A percentile compares a stretch with the other conserved stretches of the same genome.
phyloP scores from a whole-genome alignment of 257 asterid genomes.

The Rehmannia glutinosa region DNA sequence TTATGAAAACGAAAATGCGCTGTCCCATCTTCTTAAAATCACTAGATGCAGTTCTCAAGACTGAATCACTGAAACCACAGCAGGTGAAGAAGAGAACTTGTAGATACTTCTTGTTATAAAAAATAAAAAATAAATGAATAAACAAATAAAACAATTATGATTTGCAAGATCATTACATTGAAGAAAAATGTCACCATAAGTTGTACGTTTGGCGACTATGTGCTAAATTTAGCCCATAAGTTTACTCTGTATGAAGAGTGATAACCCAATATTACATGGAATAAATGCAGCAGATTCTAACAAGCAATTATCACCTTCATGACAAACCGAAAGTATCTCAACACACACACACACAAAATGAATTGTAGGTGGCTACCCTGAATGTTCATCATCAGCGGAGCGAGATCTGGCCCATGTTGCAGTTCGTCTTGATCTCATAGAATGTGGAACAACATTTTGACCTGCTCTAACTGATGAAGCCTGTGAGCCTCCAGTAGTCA shows the following conservation, averaged over 20 bases:
- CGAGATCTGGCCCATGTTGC: slow-evolving; percentile 75
- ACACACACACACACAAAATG: too few species aligned
- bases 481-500: slow-evolving; percentile 29
- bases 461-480: slow-evolving; percentile 39
- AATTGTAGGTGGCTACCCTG: slow-evolving; percentile 41
- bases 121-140: background rate
- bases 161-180: too few species aligned
- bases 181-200: too few species aligned
- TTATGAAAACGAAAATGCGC: slow-evolving; percentile 73
- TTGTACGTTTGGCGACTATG: too few species aligned
- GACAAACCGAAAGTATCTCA: too few species aligned
- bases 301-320: too few species aligned
- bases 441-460: slow-evolving; percentile 44
- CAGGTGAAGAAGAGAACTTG: background rate
- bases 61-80: slow-evolving; percentile 54
- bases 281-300: too few species aligned
- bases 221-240: too few species aligned
- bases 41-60: slow-evolving; percentile 34
- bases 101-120: background rate
- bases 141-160: background rate
- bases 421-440: slow-evolving; percentile 84
- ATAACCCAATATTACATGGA: too few species aligned
- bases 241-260: too few species aligned
- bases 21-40: slow-evolving; percentile 75
- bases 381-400: slow-evolving; percentile 61